Percentiles rank a stretch among this genome's conserved stretches.
Evolutionary conservation across 345 rosid genomes (phyloP).

Genomic region (Brassica nigra): DNA sequence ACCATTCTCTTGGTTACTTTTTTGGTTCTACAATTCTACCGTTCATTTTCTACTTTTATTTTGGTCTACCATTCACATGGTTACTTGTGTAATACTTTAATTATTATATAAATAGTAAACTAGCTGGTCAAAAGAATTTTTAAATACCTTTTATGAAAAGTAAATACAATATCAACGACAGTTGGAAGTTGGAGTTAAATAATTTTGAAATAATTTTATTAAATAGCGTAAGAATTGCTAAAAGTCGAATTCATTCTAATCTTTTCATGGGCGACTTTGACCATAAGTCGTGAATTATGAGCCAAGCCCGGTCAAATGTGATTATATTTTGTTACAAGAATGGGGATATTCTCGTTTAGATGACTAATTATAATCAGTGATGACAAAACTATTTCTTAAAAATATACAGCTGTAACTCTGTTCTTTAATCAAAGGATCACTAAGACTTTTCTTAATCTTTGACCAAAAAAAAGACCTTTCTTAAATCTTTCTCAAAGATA

Average conservation of each 20-base stretch:
- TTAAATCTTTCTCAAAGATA: background rate
- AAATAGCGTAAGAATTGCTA: slow-evolving; percentile 8
- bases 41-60: background rate
- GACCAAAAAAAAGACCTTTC: background rate
- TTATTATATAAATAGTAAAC: background rate
- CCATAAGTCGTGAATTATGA: slow-evolving; percentile 4
- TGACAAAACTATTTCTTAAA: background rate
- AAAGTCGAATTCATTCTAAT: slow-evolving; percentile 9
- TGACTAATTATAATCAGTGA: background rate
- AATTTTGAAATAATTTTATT: background rate
- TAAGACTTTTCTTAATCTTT: background rate
- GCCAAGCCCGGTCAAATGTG: slow-evolving; percentile 3
- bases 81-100: background rate
- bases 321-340: background rate
- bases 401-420: background rate
- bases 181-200: background rate
- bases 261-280: slow-evolving; percentile 26
- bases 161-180: background rate
- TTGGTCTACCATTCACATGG: background rate
- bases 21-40: background rate
- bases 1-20: background rate
- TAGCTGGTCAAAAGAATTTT: slow-evolving; percentile 2
- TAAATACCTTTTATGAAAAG: background rate
- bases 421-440: background rate
- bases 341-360: background rate